Evolutionary conservation across 176 grass and related monocot genomes (phyloP).

Genomic region (Saccharum spontaneum): DNA sequence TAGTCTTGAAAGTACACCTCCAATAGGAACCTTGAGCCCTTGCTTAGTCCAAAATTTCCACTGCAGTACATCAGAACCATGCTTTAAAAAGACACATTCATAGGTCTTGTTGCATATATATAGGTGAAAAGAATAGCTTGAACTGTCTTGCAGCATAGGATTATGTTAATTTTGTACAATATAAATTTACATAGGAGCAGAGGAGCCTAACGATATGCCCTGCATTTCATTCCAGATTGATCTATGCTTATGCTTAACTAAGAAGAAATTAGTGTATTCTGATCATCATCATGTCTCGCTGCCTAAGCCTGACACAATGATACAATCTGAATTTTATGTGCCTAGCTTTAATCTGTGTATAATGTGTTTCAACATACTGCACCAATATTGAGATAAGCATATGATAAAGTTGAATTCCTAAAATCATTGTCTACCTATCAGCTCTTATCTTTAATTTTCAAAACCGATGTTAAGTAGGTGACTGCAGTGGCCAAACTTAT

Average conservation of each 20-base stretch:
- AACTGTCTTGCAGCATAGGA: too few species aligned
- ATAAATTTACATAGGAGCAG: background rate
- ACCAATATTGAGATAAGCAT: background rate
- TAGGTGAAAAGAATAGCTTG: too few species aligned
- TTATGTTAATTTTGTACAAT: background rate
- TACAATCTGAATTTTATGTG: background rate
- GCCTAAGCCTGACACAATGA: background rate
- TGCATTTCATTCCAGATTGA: background rate
- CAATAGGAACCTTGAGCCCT: too few species aligned
- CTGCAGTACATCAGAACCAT: too few species aligned
- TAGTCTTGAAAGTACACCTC: too few species aligned
- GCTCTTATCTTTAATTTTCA: background rate
- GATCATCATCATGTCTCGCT: background rate
- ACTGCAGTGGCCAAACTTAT: background rate
- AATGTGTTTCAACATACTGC: background rate
- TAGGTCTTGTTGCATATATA: background rate
- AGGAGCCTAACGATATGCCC: background rate
- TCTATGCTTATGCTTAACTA: background rate
- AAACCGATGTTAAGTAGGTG: background rate
- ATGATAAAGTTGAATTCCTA: background rate
- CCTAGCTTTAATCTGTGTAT: background rate
- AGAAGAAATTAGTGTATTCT: background rate
- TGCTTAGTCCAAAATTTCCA: too few species aligned
- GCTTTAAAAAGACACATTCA: background rate
- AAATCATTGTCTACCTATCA: background rate